Conservation (phyloP, 2,329 filamentous ascomycete species). For the Trichoderma gracile region DNA sequence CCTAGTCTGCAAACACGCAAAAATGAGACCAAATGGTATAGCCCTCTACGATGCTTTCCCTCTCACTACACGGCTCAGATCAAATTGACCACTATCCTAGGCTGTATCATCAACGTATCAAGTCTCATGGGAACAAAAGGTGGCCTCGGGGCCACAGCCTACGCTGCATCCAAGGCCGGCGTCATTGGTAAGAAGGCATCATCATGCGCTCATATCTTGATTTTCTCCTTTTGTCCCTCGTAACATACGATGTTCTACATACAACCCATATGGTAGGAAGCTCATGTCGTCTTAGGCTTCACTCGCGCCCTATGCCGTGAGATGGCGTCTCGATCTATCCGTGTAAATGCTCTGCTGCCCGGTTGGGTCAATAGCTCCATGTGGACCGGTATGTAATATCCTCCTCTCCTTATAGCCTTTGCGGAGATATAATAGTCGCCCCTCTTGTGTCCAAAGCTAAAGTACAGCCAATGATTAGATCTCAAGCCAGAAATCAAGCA, state of each 20-base stretch:
- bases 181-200: conserved; percentile 58
- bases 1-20: conserved; percentile 56
- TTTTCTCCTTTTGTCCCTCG: conserved; percentile 23
- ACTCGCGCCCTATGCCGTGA: conserved; percentile 68
- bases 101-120: conserved; percentile 78
- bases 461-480: conserved; percentile 43
- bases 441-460: conserved; percentile 36
- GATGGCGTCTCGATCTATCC: conserved; percentile 60
- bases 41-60: background rate
- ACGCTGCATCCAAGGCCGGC: conserved; percentile 79
- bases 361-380: conserved; percentile 83
- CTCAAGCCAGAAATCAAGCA: conserved; percentile 43
- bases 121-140: conserved; percentile 72
- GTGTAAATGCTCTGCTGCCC: conserved; percentile 79
- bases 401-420: conserved; percentile 27
- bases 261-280: conserved; percentile 14
- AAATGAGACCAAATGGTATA: conserved; percentile 39
- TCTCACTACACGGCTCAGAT: no score
- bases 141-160: conserved; percentile 69
- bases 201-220: conserved; percentile 24
- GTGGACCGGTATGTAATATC: conserved; percentile 62
- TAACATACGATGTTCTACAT: conserved; percentile 25
- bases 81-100: conserved; percentile 35
- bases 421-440: background rate
- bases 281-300: conserved; percentile 52